phyloP scores from a whole-genome alignment of 2,329 filamentous ascomycete genomes.

The Diaporthe amygdali region DNA sequence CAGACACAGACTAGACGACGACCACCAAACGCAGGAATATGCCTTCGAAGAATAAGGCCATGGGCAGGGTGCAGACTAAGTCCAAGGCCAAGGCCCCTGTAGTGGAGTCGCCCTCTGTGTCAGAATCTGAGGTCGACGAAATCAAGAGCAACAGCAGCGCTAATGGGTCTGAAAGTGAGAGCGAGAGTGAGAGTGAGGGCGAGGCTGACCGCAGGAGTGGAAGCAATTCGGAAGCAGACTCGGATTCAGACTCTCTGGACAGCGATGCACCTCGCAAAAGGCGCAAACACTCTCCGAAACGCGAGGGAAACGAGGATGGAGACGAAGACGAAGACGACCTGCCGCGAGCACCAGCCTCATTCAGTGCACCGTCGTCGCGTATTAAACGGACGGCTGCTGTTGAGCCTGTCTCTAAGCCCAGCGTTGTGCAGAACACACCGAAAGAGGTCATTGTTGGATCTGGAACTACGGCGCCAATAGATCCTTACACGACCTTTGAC shows the following conservation, averaged over 20 bases:
- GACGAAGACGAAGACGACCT: conserved; percentile 40
- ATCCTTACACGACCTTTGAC: conserved; percentile 70
- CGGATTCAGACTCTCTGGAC: conserved; percentile 59
- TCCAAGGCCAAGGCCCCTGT: background rate
- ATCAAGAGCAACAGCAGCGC: background rate
- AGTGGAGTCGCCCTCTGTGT: background rate
- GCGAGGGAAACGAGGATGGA: conserved; percentile 33
- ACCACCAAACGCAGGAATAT: background rate
- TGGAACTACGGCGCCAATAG: conserved; percentile 49
- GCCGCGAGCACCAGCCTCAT: conserved; percentile 35
- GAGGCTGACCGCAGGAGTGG: conserved; percentile 21
- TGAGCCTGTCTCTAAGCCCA: conserved; percentile 8
- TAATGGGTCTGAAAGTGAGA: conserved; percentile 25
- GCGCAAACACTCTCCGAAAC: conserved; percentile 42
- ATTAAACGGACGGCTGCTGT: conserved; percentile 46
- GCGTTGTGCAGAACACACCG: conserved; percentile 15
- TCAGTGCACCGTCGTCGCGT: conserved; percentile 59
- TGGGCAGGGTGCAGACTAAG: background rate
- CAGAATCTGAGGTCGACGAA: background rate
- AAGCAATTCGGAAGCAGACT: conserved; percentile 35
- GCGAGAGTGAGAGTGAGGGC: conserved; percentile 31
- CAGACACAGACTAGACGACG: background rate
- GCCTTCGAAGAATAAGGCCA: conserved; percentile 18
- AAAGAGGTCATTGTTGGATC: conserved; percentile 37
- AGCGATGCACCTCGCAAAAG: conserved; percentile 44